A percentile compares a stretch with the other conserved stretches of the same genome.
phyloP scores from a whole-genome alignment of 1,139 yeast species.

The Pichia sp. region DNA sequence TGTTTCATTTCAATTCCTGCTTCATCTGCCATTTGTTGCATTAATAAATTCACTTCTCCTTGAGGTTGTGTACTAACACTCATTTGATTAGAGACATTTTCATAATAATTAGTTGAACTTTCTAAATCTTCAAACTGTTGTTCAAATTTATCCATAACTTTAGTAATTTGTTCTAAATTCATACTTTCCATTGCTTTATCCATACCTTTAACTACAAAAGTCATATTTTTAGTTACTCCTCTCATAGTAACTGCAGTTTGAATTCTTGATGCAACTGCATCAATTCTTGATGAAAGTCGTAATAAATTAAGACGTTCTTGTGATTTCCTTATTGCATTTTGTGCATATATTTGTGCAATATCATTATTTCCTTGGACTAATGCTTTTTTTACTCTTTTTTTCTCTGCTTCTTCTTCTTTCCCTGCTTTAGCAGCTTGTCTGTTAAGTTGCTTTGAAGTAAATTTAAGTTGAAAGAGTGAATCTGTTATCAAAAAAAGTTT shows the following conservation, averaged over 20 bases:
- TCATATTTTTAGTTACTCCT: constrained; percentile 89
- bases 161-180: constrained; percentile 87
- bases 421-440: constrained; percentile 88
- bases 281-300: constrained; percentile 82
- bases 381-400: constrained; percentile 86
- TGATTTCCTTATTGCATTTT: constrained; percentile 88
- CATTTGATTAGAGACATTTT: constrained; percentile 80
- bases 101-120: constrained; percentile 89
- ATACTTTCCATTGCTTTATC: constrained; percentile 92
- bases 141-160: constrained; percentile 97
- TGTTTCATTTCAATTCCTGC: constrained; percentile 94
- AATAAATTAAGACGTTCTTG: constrained; percentile 81
- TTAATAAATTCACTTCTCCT: constrained; percentile 86
- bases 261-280: constrained; percentile 92
- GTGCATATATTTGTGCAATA: constrained; percentile 91
- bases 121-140: constrained; percentile 94
- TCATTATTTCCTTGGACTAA: constrained; percentile 82
- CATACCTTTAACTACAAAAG: constrained; percentile 90
- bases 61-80: constrained; percentile 89
- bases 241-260: constrained; percentile 98
- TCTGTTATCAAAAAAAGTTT: no score
- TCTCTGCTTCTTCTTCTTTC: constrained; percentile 83
- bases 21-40: constrained; percentile 95
- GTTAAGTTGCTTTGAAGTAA: constrained; percentile 89
- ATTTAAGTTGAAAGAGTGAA: constrained; percentile 53